phyloP scores from a whole-genome alignment of 169 alveolate species.

The Theileria orientalis region DNA sequence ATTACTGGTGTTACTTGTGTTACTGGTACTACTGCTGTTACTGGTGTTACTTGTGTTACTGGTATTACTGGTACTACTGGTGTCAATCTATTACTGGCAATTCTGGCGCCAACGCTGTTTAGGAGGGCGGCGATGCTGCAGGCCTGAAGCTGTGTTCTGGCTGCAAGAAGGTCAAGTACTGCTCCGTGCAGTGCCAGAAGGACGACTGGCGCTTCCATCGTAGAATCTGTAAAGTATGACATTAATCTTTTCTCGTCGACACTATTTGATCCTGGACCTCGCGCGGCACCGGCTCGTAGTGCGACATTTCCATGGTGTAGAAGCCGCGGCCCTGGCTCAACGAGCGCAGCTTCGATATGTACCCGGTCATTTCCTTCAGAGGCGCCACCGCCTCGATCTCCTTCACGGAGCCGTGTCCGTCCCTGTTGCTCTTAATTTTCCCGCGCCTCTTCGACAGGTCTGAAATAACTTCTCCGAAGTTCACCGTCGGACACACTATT shows the following conservation, averaged over 20 bases:
- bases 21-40: no score
- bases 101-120: not conserved
- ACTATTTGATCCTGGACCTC: slow-evolving; percentile 42
- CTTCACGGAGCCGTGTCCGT: slow-evolving; percentile 60
- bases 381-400: slow-evolving; percentile 74
- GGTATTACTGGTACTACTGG: no score
- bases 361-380: slow-evolving; percentile 80
- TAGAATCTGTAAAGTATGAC: slow-evolving; percentile 70
- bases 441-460: slow-evolving; percentile 76
- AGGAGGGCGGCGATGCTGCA: slow-evolving; percentile 42
- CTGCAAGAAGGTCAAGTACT: slow-evolving; percentile 83
- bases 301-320: slow-evolving; percentile 79
- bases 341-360: slow-evolving; percentile 80
- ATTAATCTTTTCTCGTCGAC: slow-evolving; percentile 15
- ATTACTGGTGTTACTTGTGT: not conserved
- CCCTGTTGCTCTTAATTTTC: slow-evolving; percentile 53
- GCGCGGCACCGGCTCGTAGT: slow-evolving; percentile 74
- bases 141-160: slow-evolving; percentile 74
- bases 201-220: slow-evolving; percentile 85
- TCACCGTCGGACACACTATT: slow-evolving; percentile 76
- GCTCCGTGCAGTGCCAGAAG: slow-evolving; percentile 83
- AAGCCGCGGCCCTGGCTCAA: slow-evolving; percentile 84
- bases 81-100: no score
- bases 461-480: slow-evolving; percentile 74
- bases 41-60: no score